Evolutionary conservation across 2,329 filamentous ascomycete species (phyloP), one percentile per base, ranked within the genome.

Genomic region (Monilinia aucupariae): DNA sequence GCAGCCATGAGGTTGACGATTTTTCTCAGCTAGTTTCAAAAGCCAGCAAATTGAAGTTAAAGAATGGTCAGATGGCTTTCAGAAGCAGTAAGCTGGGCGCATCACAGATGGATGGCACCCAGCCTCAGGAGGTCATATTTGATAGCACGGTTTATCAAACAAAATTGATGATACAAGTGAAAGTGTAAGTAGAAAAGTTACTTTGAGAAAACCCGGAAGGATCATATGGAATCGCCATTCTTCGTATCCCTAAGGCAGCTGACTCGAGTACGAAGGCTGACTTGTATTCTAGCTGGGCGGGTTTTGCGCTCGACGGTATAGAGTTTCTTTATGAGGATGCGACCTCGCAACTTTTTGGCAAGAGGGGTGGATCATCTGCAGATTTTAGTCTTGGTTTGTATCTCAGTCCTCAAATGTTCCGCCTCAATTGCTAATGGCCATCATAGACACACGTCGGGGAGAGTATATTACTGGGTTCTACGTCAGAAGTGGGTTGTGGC

Each of bases 281-380:
- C 32, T 49, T 45, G 9, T 2, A 15, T 39, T 58, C 2, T 50
- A 62, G 60, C 22, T 62, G 60, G 60, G 45, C 60, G 25, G 91
- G 90, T 2, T 79, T 81, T 64, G 88, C 88, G 4, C 73, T 97
- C 15, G 89, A 96, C 73, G 94, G 94, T 0, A 76, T 99, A 25
- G 93, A 97, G 74, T 97, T 99, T 75, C 81, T 90, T 64, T 97
- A 96, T 72, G 93, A 97, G 71, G 92, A 97, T 74, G 82, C 84
- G 20, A 88, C 90, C 0, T 88, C 81, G 61, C 91, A 97, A 73
- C 75, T 97, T 4, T 96, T 99, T 78, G 94, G 94, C 48, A 92
- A 91, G 71, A 81, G 83, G 61, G 89, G 88, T 15, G 89, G 88
- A 9, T 87, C 87, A 66, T 77, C 82, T 30, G 85, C 85, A 3